Evolutionary conservation across 2,329 filamentous ascomycete genomes (phyloP).

Genomic region (Venturia effusa): DNA sequence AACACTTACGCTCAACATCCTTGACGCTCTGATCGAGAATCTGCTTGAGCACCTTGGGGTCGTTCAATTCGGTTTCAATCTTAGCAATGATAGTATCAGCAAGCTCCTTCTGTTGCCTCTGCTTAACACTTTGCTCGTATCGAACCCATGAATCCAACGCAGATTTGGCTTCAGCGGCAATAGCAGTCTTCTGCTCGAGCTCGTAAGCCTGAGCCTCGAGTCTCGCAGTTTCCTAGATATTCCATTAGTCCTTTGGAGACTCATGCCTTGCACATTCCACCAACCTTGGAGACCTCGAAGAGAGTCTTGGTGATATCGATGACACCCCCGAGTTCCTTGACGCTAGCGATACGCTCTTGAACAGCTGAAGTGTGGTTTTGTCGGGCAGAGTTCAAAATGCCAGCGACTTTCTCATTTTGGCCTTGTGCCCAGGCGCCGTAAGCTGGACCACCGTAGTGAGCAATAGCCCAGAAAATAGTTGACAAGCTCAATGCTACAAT

Average conservation of each 20-base stretch:
- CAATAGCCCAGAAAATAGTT: slow-evolving; percentile 83
- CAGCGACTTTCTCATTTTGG: slow-evolving; percentile 86
- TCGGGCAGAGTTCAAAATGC: slow-evolving; percentile 87
- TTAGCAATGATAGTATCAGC: slow-evolving; percentile 89
- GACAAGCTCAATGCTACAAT: slow-evolving; percentile 88
- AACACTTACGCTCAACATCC: slow-evolving; percentile 83
- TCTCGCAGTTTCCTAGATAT: slow-evolving; percentile 76
- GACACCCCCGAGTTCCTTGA: slow-evolving; percentile 87
- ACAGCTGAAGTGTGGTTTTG: slow-evolving; percentile 93
- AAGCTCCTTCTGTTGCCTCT: slow-evolving; percentile 94
- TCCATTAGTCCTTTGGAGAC: slow-evolving; percentile 17
- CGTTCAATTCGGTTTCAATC: slow-evolving; percentile 98
- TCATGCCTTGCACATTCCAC: not conserved
- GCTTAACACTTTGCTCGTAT: slow-evolving; percentile 98
- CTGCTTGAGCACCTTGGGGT: slow-evolving; percentile 92
- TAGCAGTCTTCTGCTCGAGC: slow-evolving; percentile 89
- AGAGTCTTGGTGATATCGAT: slow-evolving; percentile 95
- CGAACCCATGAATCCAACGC: slow-evolving; percentile 98
- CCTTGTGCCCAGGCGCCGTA: slow-evolving; percentile 87
- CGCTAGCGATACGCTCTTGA: slow-evolving; percentile 85
- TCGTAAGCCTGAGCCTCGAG: slow-evolving; percentile 94
- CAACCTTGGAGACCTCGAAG: slow-evolving; percentile 95
- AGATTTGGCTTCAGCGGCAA: slow-evolving; percentile 84
- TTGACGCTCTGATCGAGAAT: slow-evolving; percentile 93
- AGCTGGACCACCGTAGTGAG: slow-evolving; percentile 84